A percentile compares a stretch with the other conserved stretches of the same genome.
phyloP scores from a whole-genome alignment of 108 stramenopile genomes.

The Mediolabrus comicus region DNA sequence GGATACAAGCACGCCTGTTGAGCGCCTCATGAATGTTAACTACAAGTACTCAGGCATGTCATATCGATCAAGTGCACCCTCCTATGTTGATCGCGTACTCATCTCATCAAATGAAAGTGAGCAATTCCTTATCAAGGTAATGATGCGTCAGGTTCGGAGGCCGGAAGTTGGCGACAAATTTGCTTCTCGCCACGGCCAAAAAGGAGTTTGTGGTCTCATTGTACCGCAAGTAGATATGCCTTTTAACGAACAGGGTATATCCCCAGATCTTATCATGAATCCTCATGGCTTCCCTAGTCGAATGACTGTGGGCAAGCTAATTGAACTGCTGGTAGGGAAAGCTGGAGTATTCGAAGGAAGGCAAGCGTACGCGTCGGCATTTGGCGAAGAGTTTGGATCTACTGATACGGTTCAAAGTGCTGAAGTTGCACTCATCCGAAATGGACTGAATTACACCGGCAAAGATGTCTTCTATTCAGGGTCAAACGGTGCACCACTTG shows the following conservation, averaged over 20 bases:
- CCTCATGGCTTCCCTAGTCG: conserved; percentile 99
- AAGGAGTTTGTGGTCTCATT: conserved; percentile 98
- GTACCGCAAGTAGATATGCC: conserved; percentile 96
- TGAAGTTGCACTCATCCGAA: conserved; percentile 85
- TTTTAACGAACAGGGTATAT: conserved; percentile 93
- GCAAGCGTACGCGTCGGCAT: conserved; percentile 96
- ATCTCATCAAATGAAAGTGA: conserved; percentile 96
- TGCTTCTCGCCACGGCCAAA: conserved; percentile 98
- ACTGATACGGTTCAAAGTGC: conserved; percentile 88
- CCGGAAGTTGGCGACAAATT: conserved; percentile 99
- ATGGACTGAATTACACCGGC: conserved; percentile 96
- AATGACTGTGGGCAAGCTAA: conserved; percentile 99
- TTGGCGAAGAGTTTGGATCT: conserved; percentile 95
- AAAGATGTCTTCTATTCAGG: conserved; percentile 97
- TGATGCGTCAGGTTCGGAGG: conserved; percentile 87
- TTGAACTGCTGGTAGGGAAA: conserved; percentile 97
- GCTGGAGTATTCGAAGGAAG: conserved; percentile 90
- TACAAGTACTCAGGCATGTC: conserved; percentile 84
- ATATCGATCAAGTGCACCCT: conserved; percentile 84
- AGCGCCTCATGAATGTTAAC: conserved; percentile 48
- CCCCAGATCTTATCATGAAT: conserved; percentile 99
- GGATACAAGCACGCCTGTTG: conserved; percentile 56
- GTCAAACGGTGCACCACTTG: conserved; percentile 90
- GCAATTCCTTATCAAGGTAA: conserved; percentile 93
- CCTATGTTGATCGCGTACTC: conserved; percentile 95